phyloP scores from a whole-genome alignment of 768 basidiomycete species.

The Cystobasidiopsis lactophilus region DNA sequence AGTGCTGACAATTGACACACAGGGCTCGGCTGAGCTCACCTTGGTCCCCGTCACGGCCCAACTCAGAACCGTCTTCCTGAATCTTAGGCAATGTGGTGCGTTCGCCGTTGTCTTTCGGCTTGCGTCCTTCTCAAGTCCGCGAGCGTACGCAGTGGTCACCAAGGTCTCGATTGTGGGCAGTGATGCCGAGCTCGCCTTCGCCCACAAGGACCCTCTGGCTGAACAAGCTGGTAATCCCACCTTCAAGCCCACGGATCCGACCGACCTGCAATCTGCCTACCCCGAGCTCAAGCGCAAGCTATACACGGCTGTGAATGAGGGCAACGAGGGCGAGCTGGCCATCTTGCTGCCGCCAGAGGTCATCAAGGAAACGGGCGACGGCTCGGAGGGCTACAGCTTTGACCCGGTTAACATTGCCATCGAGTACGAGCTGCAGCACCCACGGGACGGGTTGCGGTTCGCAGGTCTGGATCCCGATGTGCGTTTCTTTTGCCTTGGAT shows the following conservation, averaged over 20 bases:
- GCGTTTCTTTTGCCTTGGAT: conserved; percentile 25
- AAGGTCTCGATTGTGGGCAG: conserved; percentile 28
- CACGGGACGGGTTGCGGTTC: conserved; percentile 66
- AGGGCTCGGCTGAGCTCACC: conserved; percentile 89
- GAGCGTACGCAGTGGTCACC: conserved; percentile 36
- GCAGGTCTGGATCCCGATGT: conserved; percentile 59
- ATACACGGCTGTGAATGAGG: conserved; percentile 72
- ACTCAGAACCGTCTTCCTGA: conserved; percentile 61
- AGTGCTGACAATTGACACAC: not conserved
- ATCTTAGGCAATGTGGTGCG: conserved; percentile 72
- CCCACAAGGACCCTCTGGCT: conserved; percentile 34
- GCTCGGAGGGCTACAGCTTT: conserved; percentile 25
- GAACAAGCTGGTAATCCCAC: not conserved
- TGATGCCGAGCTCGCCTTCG: conserved; percentile 46
- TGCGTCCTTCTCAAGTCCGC: conserved; percentile 13
- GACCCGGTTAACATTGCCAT: conserved; percentile 54
- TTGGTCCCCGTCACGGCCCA: conserved; percentile 57
- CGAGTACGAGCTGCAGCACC: conserved; percentile 58
- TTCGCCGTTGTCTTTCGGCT: conserved; percentile 20
- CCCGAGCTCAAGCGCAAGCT: conserved; percentile 81
- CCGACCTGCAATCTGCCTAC: conserved; percentile 36
- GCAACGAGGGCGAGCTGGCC: conserved; percentile 82
- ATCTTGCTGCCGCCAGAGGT: conserved; percentile 63
- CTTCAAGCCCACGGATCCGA: conserved; percentile 32
- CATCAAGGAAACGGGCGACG: conserved; percentile 27